Evolutionary conservation across 73 alveolate genomes (phyloP).

Genomic region (Paramecium primaurelia): DNA sequence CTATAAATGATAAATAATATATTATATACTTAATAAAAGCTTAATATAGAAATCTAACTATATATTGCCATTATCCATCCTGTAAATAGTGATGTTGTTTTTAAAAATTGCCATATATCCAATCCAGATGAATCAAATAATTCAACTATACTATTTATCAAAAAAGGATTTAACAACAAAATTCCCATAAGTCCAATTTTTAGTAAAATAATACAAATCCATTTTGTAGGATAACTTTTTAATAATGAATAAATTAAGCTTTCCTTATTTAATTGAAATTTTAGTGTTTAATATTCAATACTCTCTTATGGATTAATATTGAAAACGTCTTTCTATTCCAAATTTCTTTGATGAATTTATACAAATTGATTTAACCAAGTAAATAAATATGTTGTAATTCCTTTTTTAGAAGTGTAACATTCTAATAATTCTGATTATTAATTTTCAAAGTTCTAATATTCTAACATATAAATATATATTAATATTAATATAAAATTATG

Average conservation of each 20-base stretch:
- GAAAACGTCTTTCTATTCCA: not conserved
- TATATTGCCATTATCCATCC: not conserved
- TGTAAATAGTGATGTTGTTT: not conserved
- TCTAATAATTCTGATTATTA: not conserved
- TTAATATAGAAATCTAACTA: not conserved
- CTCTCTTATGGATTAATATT: not conserved
- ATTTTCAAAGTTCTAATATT: not conserved
- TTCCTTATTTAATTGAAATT: not conserved
- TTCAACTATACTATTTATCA: not conserved
- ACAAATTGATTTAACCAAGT: constrained; percentile 15
- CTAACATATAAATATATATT: not conserved
- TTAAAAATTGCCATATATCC: not conserved
- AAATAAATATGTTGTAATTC: not conserved
- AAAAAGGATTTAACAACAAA: not conserved
- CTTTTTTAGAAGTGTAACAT: not conserved
- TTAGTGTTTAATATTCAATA: not conserved
- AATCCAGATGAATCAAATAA: not conserved
- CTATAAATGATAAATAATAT: not conserved
- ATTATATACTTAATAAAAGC: not conserved
- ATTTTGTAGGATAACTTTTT: not conserved
- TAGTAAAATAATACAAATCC: not conserved
- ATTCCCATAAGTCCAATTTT: not conserved
- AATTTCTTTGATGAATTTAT: not conserved
- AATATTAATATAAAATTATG: not conserved
- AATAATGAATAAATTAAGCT: not conserved